Conservation (phyloP, 129 eudicot species). For the Artemisia argyi region DNA sequence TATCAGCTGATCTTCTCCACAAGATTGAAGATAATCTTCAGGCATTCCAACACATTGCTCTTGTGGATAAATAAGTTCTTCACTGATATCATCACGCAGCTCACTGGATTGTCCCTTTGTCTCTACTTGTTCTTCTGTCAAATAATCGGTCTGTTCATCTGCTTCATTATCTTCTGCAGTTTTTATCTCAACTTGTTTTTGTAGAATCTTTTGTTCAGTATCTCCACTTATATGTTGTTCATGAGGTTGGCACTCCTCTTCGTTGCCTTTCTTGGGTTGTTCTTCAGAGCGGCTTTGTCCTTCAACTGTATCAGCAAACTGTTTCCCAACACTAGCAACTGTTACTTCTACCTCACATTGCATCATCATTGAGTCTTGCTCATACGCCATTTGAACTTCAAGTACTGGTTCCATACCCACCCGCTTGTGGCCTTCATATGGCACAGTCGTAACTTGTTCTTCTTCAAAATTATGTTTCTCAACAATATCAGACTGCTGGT, state of each 20-base stretch:
- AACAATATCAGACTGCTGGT: conserved; percentile 18
- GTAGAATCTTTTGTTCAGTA: not conserved
- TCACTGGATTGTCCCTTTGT: not conserved
- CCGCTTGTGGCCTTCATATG: not conserved
- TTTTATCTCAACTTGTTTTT: not conserved
- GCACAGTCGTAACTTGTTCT: not conserved
- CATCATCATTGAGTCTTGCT: conserved; percentile 24
- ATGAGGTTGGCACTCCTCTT: not conserved
- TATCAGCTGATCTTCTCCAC: conserved; percentile 14
- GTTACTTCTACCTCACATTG: conserved; percentile 19
- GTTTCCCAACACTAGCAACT: conserved; percentile 12
- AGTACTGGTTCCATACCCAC: not conserved
- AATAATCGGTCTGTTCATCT: not conserved
- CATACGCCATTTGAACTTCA: conserved; percentile 7
- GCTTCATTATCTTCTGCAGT: not conserved
- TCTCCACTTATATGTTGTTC: not conserved
- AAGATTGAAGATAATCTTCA: conserved; percentile 14
- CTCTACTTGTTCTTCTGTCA: conserved; percentile 3
- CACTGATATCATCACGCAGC: not conserved
- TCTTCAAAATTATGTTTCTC: conserved; percentile 15
- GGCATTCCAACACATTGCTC: conserved; percentile 17
- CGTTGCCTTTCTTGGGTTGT: not conserved
- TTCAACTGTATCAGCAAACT: conserved; percentile 6
- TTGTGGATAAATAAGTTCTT: conserved; percentile 16
- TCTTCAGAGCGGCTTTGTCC: conserved; percentile 15